phyloP scores from a whole-genome alignment of 208 protist genomes.

The Trichomonas tenax region DNA sequence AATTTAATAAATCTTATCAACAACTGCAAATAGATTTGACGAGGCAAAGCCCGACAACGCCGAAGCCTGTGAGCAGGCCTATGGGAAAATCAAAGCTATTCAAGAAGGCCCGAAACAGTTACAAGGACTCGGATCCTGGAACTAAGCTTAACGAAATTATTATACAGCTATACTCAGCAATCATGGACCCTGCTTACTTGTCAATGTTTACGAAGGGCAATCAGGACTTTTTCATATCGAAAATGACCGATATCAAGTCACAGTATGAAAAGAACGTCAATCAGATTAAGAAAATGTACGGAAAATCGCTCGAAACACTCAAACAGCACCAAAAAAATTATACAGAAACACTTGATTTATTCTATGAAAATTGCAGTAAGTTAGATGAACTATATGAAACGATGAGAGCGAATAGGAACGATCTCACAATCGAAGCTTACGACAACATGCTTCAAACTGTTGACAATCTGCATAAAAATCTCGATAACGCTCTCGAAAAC shows the following conservation, averaged over 20 bases:
- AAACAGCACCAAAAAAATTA: neutral
- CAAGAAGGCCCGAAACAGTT: neutral
- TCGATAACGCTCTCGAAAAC: neutral
- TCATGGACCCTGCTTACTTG: neutral
- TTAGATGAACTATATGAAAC: neutral
- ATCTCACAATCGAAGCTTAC: neutral
- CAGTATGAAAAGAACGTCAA: neutral
- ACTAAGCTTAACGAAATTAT: neutral
- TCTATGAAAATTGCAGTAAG: neutral
- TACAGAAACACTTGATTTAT: neutral
- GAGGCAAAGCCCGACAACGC: neutral
- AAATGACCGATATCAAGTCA: neutral
- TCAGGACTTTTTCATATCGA: neutral
- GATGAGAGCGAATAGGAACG: neutral
- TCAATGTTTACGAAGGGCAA: neutral
- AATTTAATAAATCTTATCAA: neutral
- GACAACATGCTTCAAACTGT: neutral
- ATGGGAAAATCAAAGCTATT: neutral
- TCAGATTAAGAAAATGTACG: neutral
- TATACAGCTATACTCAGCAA: neutral
- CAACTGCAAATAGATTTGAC: neutral
- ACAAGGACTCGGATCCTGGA: neutral
- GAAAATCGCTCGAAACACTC: neutral
- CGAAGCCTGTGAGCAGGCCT: neutral
- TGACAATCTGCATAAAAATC: neutral